phyloP scores from a whole-genome alignment of 2,329 filamentous ascomycete genomes.

The Epichloe sylvatica region DNA sequence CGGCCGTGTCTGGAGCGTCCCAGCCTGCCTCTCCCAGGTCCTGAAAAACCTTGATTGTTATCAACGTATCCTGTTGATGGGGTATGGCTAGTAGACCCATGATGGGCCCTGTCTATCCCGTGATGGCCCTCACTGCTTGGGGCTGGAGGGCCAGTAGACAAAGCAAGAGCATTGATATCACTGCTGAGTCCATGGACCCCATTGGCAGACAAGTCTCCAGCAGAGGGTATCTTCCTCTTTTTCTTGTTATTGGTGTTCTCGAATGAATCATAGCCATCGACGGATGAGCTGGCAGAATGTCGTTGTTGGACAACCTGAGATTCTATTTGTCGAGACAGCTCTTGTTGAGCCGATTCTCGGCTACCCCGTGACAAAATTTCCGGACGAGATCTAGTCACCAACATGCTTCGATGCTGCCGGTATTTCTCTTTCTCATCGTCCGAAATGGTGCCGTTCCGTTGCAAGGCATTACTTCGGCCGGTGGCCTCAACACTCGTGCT shows the following conservation, averaged over 20 bases:
- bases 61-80: conserved; percentile 38
- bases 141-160: conserved; percentile 12
- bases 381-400: conserved; percentile 33
- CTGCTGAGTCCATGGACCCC: conserved; percentile 23
- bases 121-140: conserved; percentile 17
- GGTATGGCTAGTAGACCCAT: conserved; percentile 14
- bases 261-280: conserved; percentile 89
- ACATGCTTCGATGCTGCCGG: conserved; percentile 25
- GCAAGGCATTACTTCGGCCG: conserved; percentile 2
- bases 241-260: conserved; percentile 99
- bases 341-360: conserved; percentile 29
- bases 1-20: conserved; percentile 51
- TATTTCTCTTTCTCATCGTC: conserved; percentile 41
- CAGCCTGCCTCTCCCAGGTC: conserved; percentile 71
- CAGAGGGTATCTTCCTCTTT: conserved; percentile 92
- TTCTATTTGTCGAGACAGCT: conserved; percentile 31
- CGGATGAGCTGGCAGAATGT: conserved; percentile 54
- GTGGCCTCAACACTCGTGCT: background rate
- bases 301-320: conserved; percentile 33
- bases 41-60: conserved; percentile 52
- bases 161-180: conserved; percentile 27
- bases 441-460: conserved; percentile 11
- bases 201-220: conserved; percentile 49
- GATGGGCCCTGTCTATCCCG: conserved; percentile 13
- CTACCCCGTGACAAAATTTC: conserved; percentile 30